These are phyloP conservation scores for Actinomortierella wolfii DNA, from an alignment of 371 early-diverging fungal genomes.

Conservation along the genomic window DNA sequence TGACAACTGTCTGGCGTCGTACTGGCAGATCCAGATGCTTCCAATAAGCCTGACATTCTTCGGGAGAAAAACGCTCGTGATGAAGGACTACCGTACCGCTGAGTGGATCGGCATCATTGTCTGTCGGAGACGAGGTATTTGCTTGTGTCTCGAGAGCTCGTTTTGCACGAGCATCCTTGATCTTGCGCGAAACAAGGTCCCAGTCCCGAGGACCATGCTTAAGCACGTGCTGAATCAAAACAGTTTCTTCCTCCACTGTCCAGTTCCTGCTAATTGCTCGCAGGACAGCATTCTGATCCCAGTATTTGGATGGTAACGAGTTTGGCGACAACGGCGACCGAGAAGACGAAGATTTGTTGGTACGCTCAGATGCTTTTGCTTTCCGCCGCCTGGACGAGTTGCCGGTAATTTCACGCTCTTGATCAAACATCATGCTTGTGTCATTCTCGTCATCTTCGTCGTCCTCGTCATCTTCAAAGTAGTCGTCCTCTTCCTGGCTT, in stretches of 20 bases:
- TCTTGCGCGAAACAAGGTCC: slow-evolving; percentile 15
- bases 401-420: too few species aligned
- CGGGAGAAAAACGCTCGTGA: slow-evolving; percentile 12
- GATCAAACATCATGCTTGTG: neutral
- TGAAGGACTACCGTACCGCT: too few species aligned
- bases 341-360: too few species aligned
- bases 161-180: slow-evolving; percentile 7
- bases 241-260: slow-evolving; percentile 25
- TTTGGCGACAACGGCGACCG: too few species aligned
- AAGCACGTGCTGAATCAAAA: slow-evolving; percentile 38
- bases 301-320: neutral
- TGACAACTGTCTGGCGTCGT: neutral
- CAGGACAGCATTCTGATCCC: slow-evolving; percentile 20
- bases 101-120: too few species aligned
- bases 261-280: slow-evolving; percentile 15
- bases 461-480: slow-evolving; percentile 4
- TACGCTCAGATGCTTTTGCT: too few species aligned
- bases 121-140: too few species aligned
- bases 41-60: slow-evolving; percentile 40
- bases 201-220: slow-evolving; percentile 23
- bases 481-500: slow-evolving; percentile 1
- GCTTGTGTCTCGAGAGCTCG: too few species aligned
- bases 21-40: slow-evolving; percentile 42
- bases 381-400: too few species aligned
- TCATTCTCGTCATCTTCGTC: slow-evolving; percentile 6